Percentiles rank a stretch among this genome's conserved stretches.
Evolutionary conservation across 495 filamentous ascomycete genomes (phyloP).

Genomic region (Penicillium mononematosum): DNA sequence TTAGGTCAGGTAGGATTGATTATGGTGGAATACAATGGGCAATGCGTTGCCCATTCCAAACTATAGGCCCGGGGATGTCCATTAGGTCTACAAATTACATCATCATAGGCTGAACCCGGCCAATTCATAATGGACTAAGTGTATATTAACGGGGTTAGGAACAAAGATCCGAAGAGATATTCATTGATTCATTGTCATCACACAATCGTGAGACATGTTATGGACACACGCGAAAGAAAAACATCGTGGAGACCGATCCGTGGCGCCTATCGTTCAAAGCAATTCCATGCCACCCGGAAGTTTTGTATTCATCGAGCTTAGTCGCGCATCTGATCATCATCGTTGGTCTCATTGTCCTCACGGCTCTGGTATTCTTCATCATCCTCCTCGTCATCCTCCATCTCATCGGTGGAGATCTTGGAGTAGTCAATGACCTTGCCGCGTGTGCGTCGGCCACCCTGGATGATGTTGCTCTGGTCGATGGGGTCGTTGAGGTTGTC

Average conservation of each 20-base stretch:
- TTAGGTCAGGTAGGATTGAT: not conserved
- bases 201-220: conserved; percentile 7
- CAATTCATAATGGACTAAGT: not conserved
- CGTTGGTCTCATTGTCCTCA: conserved; percentile 15
- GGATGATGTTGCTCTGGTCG: conserved; percentile 82
- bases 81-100: conserved; percentile 2
- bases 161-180: conserved; percentile 3
- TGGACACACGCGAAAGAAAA: not conserved
- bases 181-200: conserved; percentile 24
- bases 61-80: not conserved
- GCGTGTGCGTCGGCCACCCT: conserved; percentile 76
- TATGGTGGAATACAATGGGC: not conserved
- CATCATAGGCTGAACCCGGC: not conserved
- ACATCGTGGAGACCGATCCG: conserved; percentile 5
- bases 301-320: conserved; percentile 28
- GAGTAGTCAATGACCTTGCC: conserved; percentile 79
- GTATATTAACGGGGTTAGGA: not conserved
- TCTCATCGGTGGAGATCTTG: conserved; percentile 67
- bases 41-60: not conserved
- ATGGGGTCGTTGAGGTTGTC: conserved; percentile 84
- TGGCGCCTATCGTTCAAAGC: conserved; percentile 25
- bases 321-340: conserved; percentile 48
- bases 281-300: conserved; percentile 19
- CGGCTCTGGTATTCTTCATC: conserved; percentile 57
- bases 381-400: conserved; percentile 78